Percentiles rank a stretch among this genome's conserved stretches.
Evolutionary conservation across 495 filamentous ascomycete genomes (phyloP).

Genomic region (Tuber melanosporum): DNA sequence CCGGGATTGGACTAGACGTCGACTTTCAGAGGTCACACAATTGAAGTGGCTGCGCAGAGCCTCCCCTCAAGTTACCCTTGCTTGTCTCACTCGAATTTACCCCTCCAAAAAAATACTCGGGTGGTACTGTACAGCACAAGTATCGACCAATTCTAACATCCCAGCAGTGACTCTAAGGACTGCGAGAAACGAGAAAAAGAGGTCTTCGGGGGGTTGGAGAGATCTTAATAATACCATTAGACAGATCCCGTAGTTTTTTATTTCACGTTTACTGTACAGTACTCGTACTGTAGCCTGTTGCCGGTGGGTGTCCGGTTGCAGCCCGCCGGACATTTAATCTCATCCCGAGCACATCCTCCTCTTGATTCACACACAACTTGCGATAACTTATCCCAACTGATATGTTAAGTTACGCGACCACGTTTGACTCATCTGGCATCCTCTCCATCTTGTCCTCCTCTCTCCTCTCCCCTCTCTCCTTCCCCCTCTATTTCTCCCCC

Average conservation of each 20-base stretch:
- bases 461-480: not conserved
- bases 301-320: no score
- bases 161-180: no score
- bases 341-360: not conserved
- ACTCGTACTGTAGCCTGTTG: no score
- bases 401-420: not conserved
- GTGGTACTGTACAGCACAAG: no score
- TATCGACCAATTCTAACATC: no score
- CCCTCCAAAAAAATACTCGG: not conserved
- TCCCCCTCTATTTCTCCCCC: not conserved
- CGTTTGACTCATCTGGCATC: not conserved
- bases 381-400: not conserved
- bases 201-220: no score
- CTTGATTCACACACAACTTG: not conserved
- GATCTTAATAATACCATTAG: no score
- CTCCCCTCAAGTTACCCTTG: not conserved
- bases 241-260: no score
- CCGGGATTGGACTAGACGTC: not conserved
- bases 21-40: not conserved
- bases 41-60: not conserved
- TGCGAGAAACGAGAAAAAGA: no score
- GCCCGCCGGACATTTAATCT: no score
- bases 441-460: not conserved
- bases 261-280: no score
- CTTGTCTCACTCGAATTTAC: not conserved